A percentile compares a stretch with the other conserved stretches of the same genome.
Conservation (phyloP, 2,329 filamentous ascomycete genomes). For the Paraphoma sp. region DNA sequence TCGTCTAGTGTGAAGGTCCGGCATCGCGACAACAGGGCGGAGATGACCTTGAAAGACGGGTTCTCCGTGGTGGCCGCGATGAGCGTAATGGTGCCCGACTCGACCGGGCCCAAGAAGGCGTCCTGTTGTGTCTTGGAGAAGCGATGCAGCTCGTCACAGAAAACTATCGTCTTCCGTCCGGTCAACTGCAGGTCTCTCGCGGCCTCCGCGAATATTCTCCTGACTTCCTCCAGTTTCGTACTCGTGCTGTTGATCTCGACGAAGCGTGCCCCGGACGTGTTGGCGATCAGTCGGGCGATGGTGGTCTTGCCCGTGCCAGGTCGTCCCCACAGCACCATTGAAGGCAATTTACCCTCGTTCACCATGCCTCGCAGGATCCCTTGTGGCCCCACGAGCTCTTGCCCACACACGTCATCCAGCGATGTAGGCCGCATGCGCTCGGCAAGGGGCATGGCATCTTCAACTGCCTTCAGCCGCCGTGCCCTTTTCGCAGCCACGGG, state of each 20-base stretch:
- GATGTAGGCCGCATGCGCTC: slow-evolving; percentile 90
- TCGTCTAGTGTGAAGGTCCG: slow-evolving; percentile 86
- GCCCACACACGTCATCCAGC: slow-evolving; percentile 86
- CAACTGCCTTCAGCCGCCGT: slow-evolving; percentile 62
- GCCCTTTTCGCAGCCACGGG: slow-evolving; percentile 62
- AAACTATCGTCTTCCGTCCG: slow-evolving; percentile 91
- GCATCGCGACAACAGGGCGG: slow-evolving; percentile 85
- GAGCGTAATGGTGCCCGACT: slow-evolving; percentile 86
- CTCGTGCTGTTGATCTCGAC: slow-evolving; percentile 90
- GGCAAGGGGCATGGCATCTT: slow-evolving; percentile 80
- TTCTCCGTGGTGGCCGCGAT: slow-evolving; percentile 98
- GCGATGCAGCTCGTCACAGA: slow-evolving; percentile 95
- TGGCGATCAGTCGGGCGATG: slow-evolving; percentile 88
- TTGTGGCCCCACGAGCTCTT: slow-evolving; percentile 83
- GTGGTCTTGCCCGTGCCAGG: slow-evolving; percentile 88
- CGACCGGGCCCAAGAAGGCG: slow-evolving; percentile 90
- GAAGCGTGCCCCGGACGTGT: slow-evolving; percentile 60
- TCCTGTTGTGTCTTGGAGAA: slow-evolving; percentile 95
- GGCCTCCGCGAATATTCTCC: slow-evolving; percentile 88
- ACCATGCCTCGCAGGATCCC: slow-evolving; percentile 90
- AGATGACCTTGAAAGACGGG: slow-evolving; percentile 90
- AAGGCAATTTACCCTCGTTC: slow-evolving; percentile 83
- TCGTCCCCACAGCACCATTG: slow-evolving; percentile 92
- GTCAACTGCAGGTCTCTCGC: slow-evolving; percentile 79
- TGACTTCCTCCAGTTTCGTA: slow-evolving; percentile 86